phyloP scores from a whole-genome alignment of 2,329 filamentous ascomycete species.

The Plenodomus tracheiphilus region DNA sequence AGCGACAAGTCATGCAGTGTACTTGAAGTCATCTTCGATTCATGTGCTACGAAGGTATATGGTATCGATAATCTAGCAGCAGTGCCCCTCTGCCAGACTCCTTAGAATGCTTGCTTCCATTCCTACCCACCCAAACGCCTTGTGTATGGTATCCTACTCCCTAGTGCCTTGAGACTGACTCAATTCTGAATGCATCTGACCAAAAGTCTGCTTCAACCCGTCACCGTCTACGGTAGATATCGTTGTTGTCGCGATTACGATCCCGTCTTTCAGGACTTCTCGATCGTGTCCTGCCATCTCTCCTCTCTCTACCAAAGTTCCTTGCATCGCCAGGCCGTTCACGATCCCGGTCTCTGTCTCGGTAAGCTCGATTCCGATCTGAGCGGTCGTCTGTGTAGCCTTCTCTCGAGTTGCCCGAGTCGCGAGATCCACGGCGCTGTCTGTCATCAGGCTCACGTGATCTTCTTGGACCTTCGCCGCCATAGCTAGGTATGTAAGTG shows the following conservation, averaged over 20 bases:
- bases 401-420: conserved; percentile 42
- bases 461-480: conserved; percentile 31
- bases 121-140: neutral
- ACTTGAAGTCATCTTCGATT: neutral
- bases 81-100: neutral
- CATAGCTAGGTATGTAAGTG: conserved; percentile 52
- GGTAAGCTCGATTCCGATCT: conserved; percentile 32
- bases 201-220: neutral
- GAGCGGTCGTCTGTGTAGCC: conserved; percentile 29
- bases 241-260: conserved; percentile 28
- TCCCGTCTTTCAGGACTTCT: conserved; percentile 42
- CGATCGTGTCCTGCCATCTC: conserved; percentile 38
- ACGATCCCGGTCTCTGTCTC: conserved; percentile 22
- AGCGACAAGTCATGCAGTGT: neutral
- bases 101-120: neutral
- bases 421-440: conserved; percentile 35
- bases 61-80: neutral
- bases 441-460: conserved; percentile 43
- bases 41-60: neutral
- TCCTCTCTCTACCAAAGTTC: conserved; percentile 30
- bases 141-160: neutral
- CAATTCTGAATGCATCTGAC: neutral
- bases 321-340: conserved; percentile 26
- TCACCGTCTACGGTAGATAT: conserved; percentile 34
- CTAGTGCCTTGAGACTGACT: neutral